A percentile compares a stretch with the other conserved stretches of the same genome.
These are phyloP conservation scores for Gracilaria caudata DNA, from an alignment of 23 red algal genomes.

Conservation along the genomic window DNA sequence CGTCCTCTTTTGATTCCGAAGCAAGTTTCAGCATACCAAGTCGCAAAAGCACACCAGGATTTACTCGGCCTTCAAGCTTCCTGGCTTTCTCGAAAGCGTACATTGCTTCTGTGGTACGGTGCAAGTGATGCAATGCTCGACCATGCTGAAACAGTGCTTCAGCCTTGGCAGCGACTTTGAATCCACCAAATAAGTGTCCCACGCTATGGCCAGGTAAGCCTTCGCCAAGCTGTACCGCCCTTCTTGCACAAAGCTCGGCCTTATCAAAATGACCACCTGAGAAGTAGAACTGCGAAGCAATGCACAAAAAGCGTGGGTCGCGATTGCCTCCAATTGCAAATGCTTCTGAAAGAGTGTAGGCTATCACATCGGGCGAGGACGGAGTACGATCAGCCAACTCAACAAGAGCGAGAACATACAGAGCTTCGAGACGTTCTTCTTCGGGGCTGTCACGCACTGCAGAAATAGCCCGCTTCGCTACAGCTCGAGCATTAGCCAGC, in stretches of 20 bases:
- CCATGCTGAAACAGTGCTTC: conserved; percentile 52
- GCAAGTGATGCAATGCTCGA: conserved; percentile 43
- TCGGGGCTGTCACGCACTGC: conserved; percentile 20
- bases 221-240: conserved; percentile 29
- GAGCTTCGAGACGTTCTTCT: conserved; percentile 57
- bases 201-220: conserved; percentile 23
- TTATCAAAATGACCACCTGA: conserved; percentile 51
- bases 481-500: conserved; percentile 29
- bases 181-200: conserved; percentile 45
- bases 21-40: conserved; percentile 66
- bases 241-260: conserved; percentile 29
- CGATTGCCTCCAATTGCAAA: conserved; percentile 43
- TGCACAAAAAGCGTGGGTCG: conserved; percentile 49
- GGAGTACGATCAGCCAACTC: conserved; percentile 39
- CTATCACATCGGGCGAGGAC: conserved; percentile 18
- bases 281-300: conserved; percentile 54
- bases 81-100: conserved; percentile 32
- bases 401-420: conserved; percentile 59
- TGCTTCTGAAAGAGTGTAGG: conserved; percentile 38
- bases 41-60: conserved; percentile 48
- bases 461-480: conserved; percentile 44
- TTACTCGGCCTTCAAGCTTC: conserved; percentile 46
- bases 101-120: conserved; percentile 35
- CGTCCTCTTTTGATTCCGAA: conserved; percentile 58
- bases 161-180: conserved; percentile 2